These are phyloP conservation scores for Trichoderma breve DNA, from an alignment of 2,329 filamentous ascomycete species.

Conservation along the genomic window DNA sequence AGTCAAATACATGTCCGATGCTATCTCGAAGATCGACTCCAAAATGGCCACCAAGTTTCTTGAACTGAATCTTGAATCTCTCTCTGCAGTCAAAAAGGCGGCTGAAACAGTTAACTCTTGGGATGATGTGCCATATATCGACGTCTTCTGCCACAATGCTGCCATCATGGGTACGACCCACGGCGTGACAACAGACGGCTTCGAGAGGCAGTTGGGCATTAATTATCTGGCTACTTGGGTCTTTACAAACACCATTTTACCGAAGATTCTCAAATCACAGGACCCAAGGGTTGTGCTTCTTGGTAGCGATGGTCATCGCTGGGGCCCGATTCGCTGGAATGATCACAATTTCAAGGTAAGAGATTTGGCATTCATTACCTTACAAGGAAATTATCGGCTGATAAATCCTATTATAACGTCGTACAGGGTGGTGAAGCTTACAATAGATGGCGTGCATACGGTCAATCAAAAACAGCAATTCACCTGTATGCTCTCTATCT, in stretches of 20 bases:
- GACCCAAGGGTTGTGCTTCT: neutral
- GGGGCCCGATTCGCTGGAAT: neutral
- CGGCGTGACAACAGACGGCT: neutral
- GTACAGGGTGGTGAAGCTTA: neutral
- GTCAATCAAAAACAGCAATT: neutral
- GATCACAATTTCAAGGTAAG: neutral
- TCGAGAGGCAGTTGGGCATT: neutral
- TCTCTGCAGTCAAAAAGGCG: constrained; percentile 36
- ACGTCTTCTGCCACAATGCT: constrained; percentile 44
- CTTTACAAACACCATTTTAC: neutral
- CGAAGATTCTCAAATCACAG: neutral
- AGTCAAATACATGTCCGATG: constrained; percentile 36
- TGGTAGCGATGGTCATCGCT: neutral
- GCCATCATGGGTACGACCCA: constrained; percentile 39
- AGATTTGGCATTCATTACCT: neutral
- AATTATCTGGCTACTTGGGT: neutral
- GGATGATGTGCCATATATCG: constrained; percentile 29
- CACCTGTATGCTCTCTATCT: neutral
- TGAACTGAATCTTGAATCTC: constrained; percentile 36
- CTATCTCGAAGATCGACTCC: constrained; percentile 37
- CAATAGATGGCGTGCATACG: neutral
- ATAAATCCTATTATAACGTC: neutral
- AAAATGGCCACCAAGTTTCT: constrained; percentile 32
- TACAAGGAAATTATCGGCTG: neutral
- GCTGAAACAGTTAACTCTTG: constrained; percentile 33